phyloP scores from a whole-genome alignment of 306 rosid species.

The Quercus gilva region DNA sequence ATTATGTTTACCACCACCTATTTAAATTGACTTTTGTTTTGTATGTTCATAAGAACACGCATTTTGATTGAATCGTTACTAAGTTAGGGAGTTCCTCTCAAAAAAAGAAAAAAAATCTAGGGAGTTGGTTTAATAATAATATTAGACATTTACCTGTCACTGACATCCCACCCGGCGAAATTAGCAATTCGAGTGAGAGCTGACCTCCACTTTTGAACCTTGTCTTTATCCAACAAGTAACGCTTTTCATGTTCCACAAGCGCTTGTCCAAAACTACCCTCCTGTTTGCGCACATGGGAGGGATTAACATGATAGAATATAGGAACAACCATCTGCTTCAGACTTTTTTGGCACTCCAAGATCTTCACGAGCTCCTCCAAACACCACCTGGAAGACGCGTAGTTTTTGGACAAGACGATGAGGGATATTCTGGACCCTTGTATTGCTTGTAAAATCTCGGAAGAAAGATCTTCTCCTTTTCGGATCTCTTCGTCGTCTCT shows the following conservation, averaged over 20 bases:
- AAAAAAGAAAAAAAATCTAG: too few species aligned
- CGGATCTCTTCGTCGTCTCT: neutral
- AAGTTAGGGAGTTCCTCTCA: too few species aligned
- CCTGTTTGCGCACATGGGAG: neutral
- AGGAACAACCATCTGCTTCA: neutral
- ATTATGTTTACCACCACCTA: too few species aligned
- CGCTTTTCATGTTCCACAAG: constrained; percentile 1
- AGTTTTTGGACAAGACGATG: neutral
- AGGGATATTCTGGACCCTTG: neutral
- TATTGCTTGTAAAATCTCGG: neutral
- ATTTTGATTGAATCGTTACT: too few species aligned
- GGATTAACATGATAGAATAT: neutral
- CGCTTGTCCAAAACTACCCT: neutral
- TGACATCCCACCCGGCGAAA: neutral
- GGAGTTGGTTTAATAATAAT: too few species aligned
- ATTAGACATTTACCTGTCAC: too few species aligned
- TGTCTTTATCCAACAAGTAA: neutral
- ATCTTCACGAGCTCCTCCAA: constrained; percentile 10
- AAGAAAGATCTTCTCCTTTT: neutral
- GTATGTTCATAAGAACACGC: too few species aligned
- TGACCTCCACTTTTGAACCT: neutral
- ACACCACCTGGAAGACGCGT: too few species aligned
- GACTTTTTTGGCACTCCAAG: neutral
- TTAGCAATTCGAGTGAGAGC: neutral
- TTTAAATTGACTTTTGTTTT: too few species aligned